Evolutionary conservation across 495 filamentous ascomycete species (phyloP), one percentile per base, ranked within the genome.

Genomic region (Halenospora varia): DNA sequence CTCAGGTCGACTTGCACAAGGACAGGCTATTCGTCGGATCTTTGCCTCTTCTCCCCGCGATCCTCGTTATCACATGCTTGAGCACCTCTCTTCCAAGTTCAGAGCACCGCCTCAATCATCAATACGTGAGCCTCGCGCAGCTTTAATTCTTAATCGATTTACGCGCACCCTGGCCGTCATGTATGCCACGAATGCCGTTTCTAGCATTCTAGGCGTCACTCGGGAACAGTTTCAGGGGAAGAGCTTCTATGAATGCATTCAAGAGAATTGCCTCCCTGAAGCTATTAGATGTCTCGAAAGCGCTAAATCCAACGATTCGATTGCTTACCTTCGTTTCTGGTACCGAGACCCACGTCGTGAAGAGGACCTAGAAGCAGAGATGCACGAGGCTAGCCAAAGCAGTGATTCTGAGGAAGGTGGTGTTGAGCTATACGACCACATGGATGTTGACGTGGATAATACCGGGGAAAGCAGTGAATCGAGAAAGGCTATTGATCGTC

Each of bases 271-370:
- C 61, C 70, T 92, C 20, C 72, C 77, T 13, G 87, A 92, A 62
- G 90, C 89, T 13, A 81, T 92, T 11, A 79, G 82, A 56, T 90
- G 85, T 61, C 70, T 96, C 44, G 90, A 95, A 66, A 85, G 85
- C 61, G 91, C 91, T 6, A 95, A 96, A 67, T 86, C 84, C n/a
- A 95, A 96, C 62, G 90, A 95, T 61, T 95, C 91, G 11, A 95
- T 96, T 62, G 90, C 91, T 13, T 96, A 96, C 63, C 76, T 96
- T 51, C 87, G 91, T n/a, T 96, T 96, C 66, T 89, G 83, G 79
- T 92, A 86, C 68, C 80, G 88, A 29, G 87, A 95, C 69, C 90
- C 90, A 24, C 76, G 79, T 53, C 61, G 64, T 53, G 63, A 69
- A 24, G 73, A 76, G 15, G 67, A 68, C 11, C 61, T 67, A 29